Conservation (phyloP, 23 red algal species). For the Chondrus crispus region DNA sequence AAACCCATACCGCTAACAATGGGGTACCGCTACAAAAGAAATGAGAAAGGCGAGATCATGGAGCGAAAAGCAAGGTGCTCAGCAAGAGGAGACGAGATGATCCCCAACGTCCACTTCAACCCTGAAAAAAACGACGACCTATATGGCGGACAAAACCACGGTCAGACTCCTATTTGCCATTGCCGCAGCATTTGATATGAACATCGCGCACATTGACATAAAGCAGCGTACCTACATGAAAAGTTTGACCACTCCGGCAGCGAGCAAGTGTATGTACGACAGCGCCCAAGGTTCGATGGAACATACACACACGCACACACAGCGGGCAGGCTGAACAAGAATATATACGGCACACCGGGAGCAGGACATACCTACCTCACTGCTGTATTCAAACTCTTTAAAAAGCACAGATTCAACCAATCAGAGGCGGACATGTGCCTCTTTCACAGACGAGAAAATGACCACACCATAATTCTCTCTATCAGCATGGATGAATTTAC, state of each 20-base stretch:
- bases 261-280: neutral
- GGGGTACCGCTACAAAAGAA: neutral
- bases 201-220: conserved; percentile 21
- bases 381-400: neutral
- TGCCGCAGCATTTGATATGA: neutral
- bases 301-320: neutral
- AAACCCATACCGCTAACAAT: neutral
- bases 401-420: too few relatives aligned
- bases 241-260: neutral
- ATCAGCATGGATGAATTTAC: neutral
- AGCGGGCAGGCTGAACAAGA: neutral
- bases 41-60: neutral
- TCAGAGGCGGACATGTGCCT: neutral
- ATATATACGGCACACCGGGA: neutral
- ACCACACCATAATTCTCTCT: neutral
- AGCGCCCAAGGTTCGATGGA: neutral
- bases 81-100: neutral
- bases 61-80: neutral
- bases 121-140: neutral
- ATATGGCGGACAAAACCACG: neutral
- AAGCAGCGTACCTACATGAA: conserved; percentile 18
- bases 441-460: neutral
- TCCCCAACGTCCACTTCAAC: neutral
- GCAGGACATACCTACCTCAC: neutral
- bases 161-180: neutral